Evolutionary conservation across 352 stramenopile species (phyloP).

Genomic region (Pythium dissimile): DNA sequence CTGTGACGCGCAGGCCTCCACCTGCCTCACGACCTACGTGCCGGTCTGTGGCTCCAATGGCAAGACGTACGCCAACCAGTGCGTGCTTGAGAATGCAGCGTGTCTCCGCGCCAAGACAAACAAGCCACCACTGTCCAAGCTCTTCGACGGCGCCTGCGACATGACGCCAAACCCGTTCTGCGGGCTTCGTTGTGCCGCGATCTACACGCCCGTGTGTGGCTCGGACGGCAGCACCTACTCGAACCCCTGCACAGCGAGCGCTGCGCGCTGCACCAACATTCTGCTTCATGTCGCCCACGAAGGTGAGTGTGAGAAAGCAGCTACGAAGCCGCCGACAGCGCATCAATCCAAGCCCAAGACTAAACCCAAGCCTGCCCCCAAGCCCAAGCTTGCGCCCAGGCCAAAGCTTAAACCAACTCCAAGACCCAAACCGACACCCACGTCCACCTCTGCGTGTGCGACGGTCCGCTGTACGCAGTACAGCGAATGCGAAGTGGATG

Average conservation of each 20-base stretch:
- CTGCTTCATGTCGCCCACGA: not conserved
- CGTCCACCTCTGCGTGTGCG: not conserved
- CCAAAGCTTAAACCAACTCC: too few relatives aligned
- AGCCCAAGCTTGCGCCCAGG: not conserved
- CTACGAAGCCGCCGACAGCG: not conserved
- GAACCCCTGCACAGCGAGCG: not conserved
- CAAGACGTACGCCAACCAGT: not conserved
- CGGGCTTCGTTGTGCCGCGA: not conserved
- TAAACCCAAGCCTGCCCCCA: not conserved
- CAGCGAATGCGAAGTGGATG: not conserved
- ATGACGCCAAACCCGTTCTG: not conserved
- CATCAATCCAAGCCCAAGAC: not conserved
- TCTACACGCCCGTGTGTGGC: not conserved
- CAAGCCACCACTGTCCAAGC: not conserved
- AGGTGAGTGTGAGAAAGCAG: not conserved
- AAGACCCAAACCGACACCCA: not conserved
- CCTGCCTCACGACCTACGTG: not conserved
- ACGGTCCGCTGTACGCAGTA: not conserved
- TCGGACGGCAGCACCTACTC: constrained; percentile 2
- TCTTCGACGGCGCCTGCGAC: not conserved
- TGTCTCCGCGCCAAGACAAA: not conserved
- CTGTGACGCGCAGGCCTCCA: not conserved
- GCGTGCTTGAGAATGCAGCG: not conserved
- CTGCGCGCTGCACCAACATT: not conserved
- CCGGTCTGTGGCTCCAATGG: not conserved